Conservation (phyloP, 805 yeast species). For the Pichia membranifaciens region DNA sequence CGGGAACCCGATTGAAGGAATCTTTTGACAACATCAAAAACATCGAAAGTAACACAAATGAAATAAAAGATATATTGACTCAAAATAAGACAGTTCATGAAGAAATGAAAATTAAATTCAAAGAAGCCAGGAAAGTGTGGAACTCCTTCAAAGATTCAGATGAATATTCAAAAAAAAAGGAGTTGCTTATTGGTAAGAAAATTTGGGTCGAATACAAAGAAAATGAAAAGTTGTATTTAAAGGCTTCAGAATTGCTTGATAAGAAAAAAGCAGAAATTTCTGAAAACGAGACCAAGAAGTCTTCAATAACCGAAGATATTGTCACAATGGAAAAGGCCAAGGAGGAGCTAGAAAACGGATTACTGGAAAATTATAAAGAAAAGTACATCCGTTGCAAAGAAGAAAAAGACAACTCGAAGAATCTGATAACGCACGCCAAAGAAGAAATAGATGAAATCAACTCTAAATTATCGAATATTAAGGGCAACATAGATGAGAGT, state of each 20-base stretch:
- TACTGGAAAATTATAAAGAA: conserved; percentile 4
- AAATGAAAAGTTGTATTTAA: conserved; percentile 20
- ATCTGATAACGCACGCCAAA: conserved; percentile 16
- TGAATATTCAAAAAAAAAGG: conserved; percentile 34
- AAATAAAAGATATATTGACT: conserved; percentile 33
- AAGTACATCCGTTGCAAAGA: conserved; percentile 1
- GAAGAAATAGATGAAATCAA: conserved; percentile 11
- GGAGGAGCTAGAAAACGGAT: conserved; percentile 8
- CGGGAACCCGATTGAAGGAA: conserved; percentile 69
- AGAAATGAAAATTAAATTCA: conserved; percentile 34
- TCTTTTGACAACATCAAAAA: conserved; percentile 48
- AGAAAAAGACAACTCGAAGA: background rate
- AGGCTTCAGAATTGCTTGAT: conserved; percentile 18
- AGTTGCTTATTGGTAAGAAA: conserved; percentile 41
- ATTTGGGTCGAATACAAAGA: conserved; percentile 40
- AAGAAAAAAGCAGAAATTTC: conserved; percentile 2
- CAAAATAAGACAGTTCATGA: conserved; percentile 29
- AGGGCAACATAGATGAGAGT: conserved; percentile 11
- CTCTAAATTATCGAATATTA: conserved; percentile 10
- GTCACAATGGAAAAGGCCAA: conserved; percentile 10
- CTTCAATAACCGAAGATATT: conserved; percentile 10
- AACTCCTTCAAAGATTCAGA: conserved; percentile 37
- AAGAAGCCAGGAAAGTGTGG: conserved; percentile 38
- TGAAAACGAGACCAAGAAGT: background rate
- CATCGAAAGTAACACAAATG: conserved; percentile 37